Conservation (phyloP, 768 basidiomycete genomes). For the Lepiota venenata region DNA sequence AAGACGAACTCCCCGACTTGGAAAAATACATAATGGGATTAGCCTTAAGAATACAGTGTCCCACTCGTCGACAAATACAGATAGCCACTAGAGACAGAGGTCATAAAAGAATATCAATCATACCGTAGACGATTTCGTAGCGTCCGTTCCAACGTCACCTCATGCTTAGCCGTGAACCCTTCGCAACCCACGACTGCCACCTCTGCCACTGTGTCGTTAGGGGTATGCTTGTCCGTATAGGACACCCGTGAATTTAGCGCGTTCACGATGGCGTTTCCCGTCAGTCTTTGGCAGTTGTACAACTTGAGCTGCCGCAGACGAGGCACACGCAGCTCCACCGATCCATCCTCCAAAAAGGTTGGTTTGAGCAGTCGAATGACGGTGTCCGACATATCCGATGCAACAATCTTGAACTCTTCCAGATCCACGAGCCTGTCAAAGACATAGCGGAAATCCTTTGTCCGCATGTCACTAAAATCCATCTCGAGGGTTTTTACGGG, state of each 20-base stretch:
- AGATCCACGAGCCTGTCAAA: constrained; percentile 54
- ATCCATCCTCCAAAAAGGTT: constrained; percentile 11
- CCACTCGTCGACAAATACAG: no score
- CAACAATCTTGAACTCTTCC: constrained; percentile 69
- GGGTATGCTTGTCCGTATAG: constrained; percentile 29
- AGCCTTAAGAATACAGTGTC: no score
- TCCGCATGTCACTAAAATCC: constrained; percentile 82
- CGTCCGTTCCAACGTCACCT: neutral
- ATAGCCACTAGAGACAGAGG: neutral
- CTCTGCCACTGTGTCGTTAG: constrained; percentile 25
- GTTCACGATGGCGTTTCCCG: constrained; percentile 54
- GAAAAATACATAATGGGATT: no score
- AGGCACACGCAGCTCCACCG: constrained; percentile 48
- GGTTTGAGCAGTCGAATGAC: constrained; percentile 63
- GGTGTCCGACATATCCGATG: constrained; percentile 77
- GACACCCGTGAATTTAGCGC: constrained; percentile 45
- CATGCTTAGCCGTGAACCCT: constrained; percentile 18
- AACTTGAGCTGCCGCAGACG: constrained; percentile 48
- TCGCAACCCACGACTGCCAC: constrained; percentile 39
- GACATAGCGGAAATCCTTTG: constrained; percentile 72
- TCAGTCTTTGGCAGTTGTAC: constrained; percentile 60
- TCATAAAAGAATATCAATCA: neutral
- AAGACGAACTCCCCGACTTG: no score
- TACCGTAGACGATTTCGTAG: constrained; percentile 6
- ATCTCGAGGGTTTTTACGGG: constrained; percentile 67